These are phyloP conservation scores for Fusarium sp. DNA, from an alignment of 2,329 filamentous ascomycete species.

Conservation along the genomic window DNA sequence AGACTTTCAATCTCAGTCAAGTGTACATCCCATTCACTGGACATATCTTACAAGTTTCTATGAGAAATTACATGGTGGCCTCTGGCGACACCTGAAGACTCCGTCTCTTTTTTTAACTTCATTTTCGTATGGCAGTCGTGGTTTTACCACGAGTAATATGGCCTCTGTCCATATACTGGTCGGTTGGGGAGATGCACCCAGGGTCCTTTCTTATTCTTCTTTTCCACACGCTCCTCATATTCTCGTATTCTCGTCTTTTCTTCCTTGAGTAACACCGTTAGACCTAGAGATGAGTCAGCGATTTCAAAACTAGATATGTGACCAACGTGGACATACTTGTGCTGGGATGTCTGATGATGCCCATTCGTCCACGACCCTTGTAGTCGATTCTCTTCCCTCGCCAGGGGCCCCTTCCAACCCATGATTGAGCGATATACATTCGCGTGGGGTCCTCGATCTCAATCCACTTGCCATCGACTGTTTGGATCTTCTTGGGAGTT, in stretches of 20 bases:
- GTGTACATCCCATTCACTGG: conserved; percentile 46
- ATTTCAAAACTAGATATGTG: not conserved
- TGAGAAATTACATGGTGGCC: conserved; percentile 32
- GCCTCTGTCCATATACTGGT: conserved; percentile 82
- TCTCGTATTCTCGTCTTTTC: conserved; percentile 88
- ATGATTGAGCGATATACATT: conserved; percentile 92
- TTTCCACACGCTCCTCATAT: conserved; percentile 79
- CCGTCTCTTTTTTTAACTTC: conserved; percentile 3
- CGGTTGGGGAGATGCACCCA: conserved; percentile 92
- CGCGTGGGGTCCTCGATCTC: conserved; percentile 77
- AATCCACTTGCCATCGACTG: conserved; percentile 79
- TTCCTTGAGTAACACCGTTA: conserved; percentile 88
- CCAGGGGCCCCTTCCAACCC: conserved; percentile 82
- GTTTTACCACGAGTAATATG: conserved; percentile 88
- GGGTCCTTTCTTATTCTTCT: conserved; percentile 77
- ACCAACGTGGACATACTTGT: conserved; percentile 69
- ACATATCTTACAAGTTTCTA: conserved; percentile 49
- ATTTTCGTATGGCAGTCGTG: not conserved
- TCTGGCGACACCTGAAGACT: conserved; percentile 1
- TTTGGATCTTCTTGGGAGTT: conserved; percentile 65
- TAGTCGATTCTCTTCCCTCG: conserved; percentile 68
- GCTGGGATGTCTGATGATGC: conserved; percentile 74
- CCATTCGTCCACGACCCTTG: conserved; percentile 78
- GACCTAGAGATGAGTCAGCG: conserved; percentile 58
- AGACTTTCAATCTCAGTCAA: conserved; percentile 24